Conservation (phyloP, 352 stramenopile genomes). For the Phytophthora boehmeriae region DNA sequence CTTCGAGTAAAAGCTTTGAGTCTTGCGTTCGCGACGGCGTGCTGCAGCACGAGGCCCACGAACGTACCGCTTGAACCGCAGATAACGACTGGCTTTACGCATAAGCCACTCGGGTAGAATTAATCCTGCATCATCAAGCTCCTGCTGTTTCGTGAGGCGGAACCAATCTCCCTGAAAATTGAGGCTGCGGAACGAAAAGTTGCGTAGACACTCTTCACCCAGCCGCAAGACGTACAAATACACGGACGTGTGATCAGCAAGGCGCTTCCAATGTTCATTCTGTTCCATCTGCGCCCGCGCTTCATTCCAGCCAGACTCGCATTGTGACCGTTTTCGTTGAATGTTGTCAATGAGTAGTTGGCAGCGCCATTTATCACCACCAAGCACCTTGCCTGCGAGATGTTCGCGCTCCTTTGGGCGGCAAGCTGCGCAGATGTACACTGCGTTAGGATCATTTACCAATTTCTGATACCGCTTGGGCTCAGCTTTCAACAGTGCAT, state of each 20-base stretch:
- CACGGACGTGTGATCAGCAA: constrained; percentile 76
- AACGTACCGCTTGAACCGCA: constrained; percentile 86
- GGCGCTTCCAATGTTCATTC: constrained; percentile 69
- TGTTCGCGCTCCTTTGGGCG: constrained; percentile 64
- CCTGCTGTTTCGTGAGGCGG: constrained; percentile 55
- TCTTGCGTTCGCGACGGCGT: constrained; percentile 66
- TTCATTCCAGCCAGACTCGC: constrained; percentile 73
- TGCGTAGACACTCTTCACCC: constrained; percentile 85
- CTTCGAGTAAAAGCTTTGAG: constrained; percentile 80
- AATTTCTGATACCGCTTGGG: constrained; percentile 67
- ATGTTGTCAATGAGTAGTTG: constrained; percentile 78
- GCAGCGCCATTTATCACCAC: constrained; percentile 62
- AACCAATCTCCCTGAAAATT: constrained; percentile 81
- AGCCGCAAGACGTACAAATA: constrained; percentile 85
- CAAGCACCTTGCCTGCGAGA: constrained; percentile 29
- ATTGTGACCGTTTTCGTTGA: constrained; percentile 66
- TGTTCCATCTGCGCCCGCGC: constrained; percentile 57
- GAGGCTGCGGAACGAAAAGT: constrained; percentile 75
- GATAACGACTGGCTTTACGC: constrained; percentile 80
- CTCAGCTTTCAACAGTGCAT: constrained; percentile 62
- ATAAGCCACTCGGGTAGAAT: constrained; percentile 68
- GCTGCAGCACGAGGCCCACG: constrained; percentile 65
- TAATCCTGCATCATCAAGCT: constrained; percentile 36
- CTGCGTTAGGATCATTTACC: constrained; percentile 63
- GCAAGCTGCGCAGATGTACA: constrained; percentile 79